Evolutionary conservation across 2,329 filamentous ascomycete species (phyloP).

Genomic region (Bipolaris sorokiniana): DNA sequence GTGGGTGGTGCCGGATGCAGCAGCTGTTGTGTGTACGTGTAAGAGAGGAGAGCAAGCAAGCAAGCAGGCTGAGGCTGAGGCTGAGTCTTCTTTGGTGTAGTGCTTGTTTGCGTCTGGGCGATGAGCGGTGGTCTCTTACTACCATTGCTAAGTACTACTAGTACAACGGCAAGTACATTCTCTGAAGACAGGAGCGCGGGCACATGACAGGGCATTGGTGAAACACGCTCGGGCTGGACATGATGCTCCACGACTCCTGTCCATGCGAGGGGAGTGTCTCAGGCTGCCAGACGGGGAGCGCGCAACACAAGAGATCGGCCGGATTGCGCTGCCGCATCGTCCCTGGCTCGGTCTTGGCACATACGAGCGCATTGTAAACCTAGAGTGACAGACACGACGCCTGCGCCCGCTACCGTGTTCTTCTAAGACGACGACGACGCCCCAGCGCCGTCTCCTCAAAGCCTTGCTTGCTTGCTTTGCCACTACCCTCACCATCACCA

Average conservation of each 20-base stretch:
- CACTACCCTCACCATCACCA: not conserved
- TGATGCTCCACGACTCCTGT: slow-evolving; percentile 33
- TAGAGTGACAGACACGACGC: slow-evolving; percentile 1
- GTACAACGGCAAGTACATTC: not conserved
- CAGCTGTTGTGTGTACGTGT: not conserved
- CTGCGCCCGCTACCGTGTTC: not conserved
- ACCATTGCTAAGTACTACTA: too few relatives aligned
- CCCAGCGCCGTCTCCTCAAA: too few relatives aligned
- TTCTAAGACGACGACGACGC: not conserved
- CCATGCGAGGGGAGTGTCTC: slow-evolving; percentile 41
- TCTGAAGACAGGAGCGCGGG: slow-evolving; percentile 6
- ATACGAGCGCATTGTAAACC: slow-evolving; percentile 24
- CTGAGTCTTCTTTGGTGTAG: too few relatives aligned
- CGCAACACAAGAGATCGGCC: slow-evolving; percentile 26
- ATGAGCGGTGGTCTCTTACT: too few relatives aligned
- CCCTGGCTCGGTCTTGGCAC: slow-evolving; percentile 31
- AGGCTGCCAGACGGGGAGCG: slow-evolving; percentile 17
- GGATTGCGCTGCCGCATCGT: slow-evolving; percentile 23
- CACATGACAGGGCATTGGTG: slow-evolving; percentile 28
- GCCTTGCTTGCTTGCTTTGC: not conserved
- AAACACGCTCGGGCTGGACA: slow-evolving; percentile 38
- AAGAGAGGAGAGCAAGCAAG: too few relatives aligned
- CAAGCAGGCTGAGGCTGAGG: too few relatives aligned
- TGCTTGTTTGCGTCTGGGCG: too few relatives aligned
- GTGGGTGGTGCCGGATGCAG: not conserved